Percentiles rank a stretch among this genome's conserved stretches.
These are phyloP conservation scores for Phellopilus nigrolimitatus DNA, from an alignment of 1,284 basidiomycete genomes.

Conservation along the genomic window DNA sequence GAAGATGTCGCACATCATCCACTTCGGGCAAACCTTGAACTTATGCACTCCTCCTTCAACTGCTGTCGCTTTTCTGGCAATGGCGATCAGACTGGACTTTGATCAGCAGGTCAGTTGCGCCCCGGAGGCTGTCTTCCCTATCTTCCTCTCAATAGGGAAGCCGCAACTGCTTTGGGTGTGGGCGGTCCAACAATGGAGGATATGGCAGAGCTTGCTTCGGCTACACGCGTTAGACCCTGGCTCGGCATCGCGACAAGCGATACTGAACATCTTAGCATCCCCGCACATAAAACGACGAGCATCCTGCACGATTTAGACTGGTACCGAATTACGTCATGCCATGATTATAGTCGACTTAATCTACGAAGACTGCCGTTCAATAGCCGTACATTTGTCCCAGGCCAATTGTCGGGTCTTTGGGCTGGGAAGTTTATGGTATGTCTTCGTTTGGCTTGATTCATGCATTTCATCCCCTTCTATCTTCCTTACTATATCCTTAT, in stretches of 20 bases:
- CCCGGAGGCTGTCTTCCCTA: slow-evolving; percentile 29
- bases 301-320: slow-evolving; percentile 39
- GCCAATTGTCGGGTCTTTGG: slow-evolving; percentile 11
- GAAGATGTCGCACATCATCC: slow-evolving; percentile 30
- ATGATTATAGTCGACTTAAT: slow-evolving; percentile 28
- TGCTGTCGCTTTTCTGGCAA: slow-evolving; percentile 35
- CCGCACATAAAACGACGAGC: slow-evolving; percentile 25
- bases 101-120: slow-evolving; percentile 23
- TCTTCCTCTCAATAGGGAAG: slow-evolving; percentile 25
- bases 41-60: slow-evolving; percentile 37
- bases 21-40: slow-evolving; percentile 37
- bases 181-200: background rate
- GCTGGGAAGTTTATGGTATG: slow-evolving; percentile 15
- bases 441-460: background rate
- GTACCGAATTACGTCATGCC: slow-evolving; percentile 39
- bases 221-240: background rate
- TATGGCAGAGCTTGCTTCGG: background rate
- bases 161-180: slow-evolving; percentile 2
- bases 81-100: slow-evolving; percentile 34
- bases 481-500: background rate
- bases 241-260: background rate
- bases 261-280: background rate
- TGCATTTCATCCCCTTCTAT: background rate
- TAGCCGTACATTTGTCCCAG: slow-evolving; percentile 2
- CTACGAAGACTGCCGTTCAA: slow-evolving; percentile 31